phyloP scores from a whole-genome alignment of 2,329 filamentous ascomycete species.

The Bretziella fagacearum region DNA sequence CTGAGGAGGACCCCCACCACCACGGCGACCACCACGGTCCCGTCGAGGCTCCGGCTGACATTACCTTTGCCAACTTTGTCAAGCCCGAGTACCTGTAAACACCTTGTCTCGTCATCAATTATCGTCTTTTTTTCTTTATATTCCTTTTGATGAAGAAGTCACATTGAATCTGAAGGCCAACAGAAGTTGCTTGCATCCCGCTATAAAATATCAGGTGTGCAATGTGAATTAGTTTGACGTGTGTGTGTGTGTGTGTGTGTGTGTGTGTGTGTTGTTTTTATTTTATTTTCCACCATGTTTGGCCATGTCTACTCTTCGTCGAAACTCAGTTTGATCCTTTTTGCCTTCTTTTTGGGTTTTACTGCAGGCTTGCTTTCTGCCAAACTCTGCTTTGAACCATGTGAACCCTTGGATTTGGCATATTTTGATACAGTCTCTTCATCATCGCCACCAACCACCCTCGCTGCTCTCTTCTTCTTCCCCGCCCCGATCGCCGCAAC shows the following conservation, averaged over 20 bases:
- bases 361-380: constrained; percentile 6
- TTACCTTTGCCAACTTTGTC: constrained; percentile 93
- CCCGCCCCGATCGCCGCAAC: constrained; percentile 27
- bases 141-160: not conserved
- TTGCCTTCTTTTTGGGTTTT: constrained; percentile 34
- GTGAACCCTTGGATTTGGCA: constrained; percentile 15
- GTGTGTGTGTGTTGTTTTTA: not conserved
- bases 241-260: not conserved
- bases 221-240: no score
- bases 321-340: constrained; percentile 54
- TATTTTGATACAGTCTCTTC: constrained; percentile 18
- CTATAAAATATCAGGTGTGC: no score
- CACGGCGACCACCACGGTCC: constrained; percentile 40
- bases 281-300: not conserved
- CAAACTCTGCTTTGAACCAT: constrained; percentile 9
- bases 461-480: constrained; percentile 40
- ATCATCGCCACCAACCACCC: constrained; percentile 27
- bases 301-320: constrained; percentile 43
- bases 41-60: constrained; percentile 51
- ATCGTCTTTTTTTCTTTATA: not conserved
- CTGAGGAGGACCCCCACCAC: constrained; percentile 53
- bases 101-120: not conserved
- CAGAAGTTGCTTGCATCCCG: no score
- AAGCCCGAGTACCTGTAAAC: constrained; percentile 81
- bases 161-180: no score